Percentiles rank a stretch among this genome's conserved stretches.
Conservation (phyloP, 1,284 basidiomycete genomes). For the Mixia osmundae region DNA sequence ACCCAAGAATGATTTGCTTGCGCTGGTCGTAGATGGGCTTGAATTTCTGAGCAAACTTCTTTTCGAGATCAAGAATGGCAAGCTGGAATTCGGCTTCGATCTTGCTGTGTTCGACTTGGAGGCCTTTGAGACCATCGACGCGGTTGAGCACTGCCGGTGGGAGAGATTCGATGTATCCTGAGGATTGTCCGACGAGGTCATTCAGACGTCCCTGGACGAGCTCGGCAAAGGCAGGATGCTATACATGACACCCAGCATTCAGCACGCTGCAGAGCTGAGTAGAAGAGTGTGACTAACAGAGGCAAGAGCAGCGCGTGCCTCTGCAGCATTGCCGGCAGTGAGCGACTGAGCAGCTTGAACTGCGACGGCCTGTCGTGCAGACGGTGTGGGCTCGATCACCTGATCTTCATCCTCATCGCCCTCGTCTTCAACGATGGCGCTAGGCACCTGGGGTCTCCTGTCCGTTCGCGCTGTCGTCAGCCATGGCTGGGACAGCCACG, state of each 20-base stretch:
- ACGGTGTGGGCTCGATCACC: no score
- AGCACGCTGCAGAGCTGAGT: no score
- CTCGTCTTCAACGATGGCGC: no score
- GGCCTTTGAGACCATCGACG: conserved; percentile 77
- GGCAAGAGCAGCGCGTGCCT: background rate
- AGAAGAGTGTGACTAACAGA: conserved; percentile 3
- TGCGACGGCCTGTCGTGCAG: no score
- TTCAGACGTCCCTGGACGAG: conserved; percentile 30
- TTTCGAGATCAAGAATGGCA: conserved; percentile 88
- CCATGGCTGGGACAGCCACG: no score
- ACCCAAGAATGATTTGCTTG: conserved; percentile 56
- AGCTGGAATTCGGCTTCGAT: conserved; percentile 89
- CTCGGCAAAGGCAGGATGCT: conserved; percentile 21
- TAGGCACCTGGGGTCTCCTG: no score
- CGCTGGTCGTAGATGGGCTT: conserved; percentile 74
- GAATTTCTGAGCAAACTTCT: conserved; percentile 77
- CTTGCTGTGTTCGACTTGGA: conserved; percentile 79
- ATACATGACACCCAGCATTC: no score
- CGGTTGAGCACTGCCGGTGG: conserved; percentile 59
- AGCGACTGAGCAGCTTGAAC: background rate
- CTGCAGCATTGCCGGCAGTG: background rate
- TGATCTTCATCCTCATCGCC: no score
- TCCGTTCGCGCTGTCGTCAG: no score
- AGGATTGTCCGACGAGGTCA: conserved; percentile 48
- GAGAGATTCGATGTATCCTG: conserved; percentile 67